These are phyloP conservation scores for Rhypophila decipiens DNA, from an alignment of 495 filamentous ascomycete species.

Conservation along the genomic window DNA sequence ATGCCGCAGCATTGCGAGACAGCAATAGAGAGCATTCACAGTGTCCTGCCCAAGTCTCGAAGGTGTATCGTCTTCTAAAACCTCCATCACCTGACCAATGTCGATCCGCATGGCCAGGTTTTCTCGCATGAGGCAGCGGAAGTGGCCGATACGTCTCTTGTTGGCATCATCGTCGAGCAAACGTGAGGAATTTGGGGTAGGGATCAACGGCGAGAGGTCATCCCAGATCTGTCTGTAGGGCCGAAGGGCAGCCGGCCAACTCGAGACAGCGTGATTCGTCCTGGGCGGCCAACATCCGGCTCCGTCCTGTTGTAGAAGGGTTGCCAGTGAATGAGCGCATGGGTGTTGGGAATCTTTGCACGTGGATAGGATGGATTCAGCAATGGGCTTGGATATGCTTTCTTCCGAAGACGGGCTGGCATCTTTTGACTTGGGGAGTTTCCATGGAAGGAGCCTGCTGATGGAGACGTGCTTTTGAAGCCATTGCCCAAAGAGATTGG, in stretches of 20 bases:
- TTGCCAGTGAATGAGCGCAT: too few relatives aligned
- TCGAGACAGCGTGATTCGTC: conserved; percentile 12
- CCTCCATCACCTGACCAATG: conserved; percentile 14
- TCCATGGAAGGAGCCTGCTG: too few relatives aligned
- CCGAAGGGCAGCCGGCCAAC: conserved; percentile 20
- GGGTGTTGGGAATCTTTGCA: too few relatives aligned
- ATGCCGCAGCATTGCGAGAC: conserved; percentile 30
- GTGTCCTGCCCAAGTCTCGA: conserved; percentile 20
- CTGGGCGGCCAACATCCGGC: conserved; percentile 32
- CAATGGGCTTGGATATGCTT: too few relatives aligned
- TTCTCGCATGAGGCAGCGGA: neutral
- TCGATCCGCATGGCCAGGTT: conserved; percentile 19
- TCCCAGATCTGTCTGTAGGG: conserved; percentile 32
- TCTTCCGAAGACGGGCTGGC: too few relatives aligned
- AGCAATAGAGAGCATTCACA: conserved; percentile 35
- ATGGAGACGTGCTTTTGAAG: too few relatives aligned
- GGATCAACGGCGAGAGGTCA: conserved; percentile 23
- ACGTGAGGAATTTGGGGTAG: conserved; percentile 12
- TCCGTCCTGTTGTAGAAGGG: conserved; percentile 26
- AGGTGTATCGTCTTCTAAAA: neutral
- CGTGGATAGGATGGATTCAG: too few relatives aligned
- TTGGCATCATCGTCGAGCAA: conserved; percentile 21
- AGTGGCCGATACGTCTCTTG: neutral
- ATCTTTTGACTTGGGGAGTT: too few relatives aligned
- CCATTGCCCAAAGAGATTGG: too few relatives aligned